Evolutionary conservation across 1,284 basidiomycete species (phyloP), one percentile per base, ranked within the genome.

Genomic region (Cystobasidium slooffiae): DNA sequence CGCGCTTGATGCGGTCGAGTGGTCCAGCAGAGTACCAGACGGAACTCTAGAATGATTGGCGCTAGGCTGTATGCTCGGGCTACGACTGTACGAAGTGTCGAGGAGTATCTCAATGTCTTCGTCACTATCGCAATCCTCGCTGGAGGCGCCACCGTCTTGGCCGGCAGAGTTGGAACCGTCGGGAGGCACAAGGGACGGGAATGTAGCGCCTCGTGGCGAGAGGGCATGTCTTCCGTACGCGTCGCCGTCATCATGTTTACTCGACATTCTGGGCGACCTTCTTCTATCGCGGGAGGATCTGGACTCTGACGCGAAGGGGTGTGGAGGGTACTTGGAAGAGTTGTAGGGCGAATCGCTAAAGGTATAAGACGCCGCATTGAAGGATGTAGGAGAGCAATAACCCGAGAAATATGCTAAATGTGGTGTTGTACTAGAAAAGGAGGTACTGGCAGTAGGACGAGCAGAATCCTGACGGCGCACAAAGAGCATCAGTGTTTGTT

Each of bases 21-120:
- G 31, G 39, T n/a, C 41, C 6, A 20, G 41, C n/a, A 39, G n/a
- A 43, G 10, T 10, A 14, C 24, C 41, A 22, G 55, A 61, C 3
- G 44, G 68, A 22, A 49, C 22, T 9, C 58, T 61, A 14, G 53
- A 52, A 20, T 59, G 44, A 24, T 20, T 22, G 18, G 18, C 68
- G 47, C 58, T 61, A 7, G 43, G 22, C 56, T 51, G 37, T 12
- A 44, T 37, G 43, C 68, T 49, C 31, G 44, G 43, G 9, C 43
- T 52, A 37, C 59, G 52, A 24, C 61, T 63, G 47, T 49, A 53
- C 16, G 55, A 46, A 10, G 68, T 24, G 24, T 70, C 68, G 14
- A 72, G 61, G 10, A 72, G 37, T 16, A 72, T 72, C 39, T 72
- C 69, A 22, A 72, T n/a, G 37, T 72, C 69, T 20, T 72, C 69